A percentile compares a stretch with the other conserved stretches of the same genome.
Evolutionary conservation across 352 stramenopile genomes (phyloP).

Genomic region (Salisapilia sapeloensis): DNA sequence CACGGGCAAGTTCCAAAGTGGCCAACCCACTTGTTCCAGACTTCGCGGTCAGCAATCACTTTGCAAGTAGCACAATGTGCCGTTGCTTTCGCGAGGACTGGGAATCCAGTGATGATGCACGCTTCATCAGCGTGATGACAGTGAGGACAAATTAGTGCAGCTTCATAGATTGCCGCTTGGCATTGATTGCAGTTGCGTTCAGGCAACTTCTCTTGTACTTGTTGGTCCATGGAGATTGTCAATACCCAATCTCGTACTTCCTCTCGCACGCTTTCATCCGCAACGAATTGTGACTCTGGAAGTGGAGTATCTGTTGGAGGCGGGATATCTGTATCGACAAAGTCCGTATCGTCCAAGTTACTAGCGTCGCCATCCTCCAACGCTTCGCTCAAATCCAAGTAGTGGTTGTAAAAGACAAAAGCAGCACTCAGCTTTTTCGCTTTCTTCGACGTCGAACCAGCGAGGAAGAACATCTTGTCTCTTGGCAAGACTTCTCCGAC

Average conservation of each 20-base stretch:
- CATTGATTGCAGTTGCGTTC: conserved; percentile 53
- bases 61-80: conserved; percentile 83
- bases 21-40: conserved; percentile 83
- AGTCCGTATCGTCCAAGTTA: conserved; percentile 89
- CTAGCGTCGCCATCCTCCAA: conserved; percentile 82
- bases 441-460: conserved; percentile 57
- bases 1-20: conserved; percentile 70
- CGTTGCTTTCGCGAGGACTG: conserved; percentile 70
- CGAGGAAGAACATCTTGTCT: conserved; percentile 93
- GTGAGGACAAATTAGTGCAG: conserved; percentile 47
- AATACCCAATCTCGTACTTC: conserved; percentile 92
- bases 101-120: conserved; percentile 86
- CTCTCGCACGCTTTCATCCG: conserved; percentile 73
- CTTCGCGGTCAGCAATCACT: conserved; percentile 69
- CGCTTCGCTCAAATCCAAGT: conserved; percentile 88
- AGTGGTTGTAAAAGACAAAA: conserved; percentile 92
- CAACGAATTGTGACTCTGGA: conserved; percentile 59
- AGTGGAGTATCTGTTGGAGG: conserved; percentile 57
- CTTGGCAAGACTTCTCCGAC: conserved; percentile 58
- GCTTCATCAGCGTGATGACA: conserved; percentile 62
- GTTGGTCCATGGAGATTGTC: conserved; percentile 89
- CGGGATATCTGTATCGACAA: conserved; percentile 85
- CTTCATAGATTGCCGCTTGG: conserved; percentile 82
- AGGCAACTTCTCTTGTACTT: conserved; percentile 83
- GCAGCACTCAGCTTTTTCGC: conserved; percentile 84